These are phyloP conservation scores for Mycena kentingensis DNA, from an alignment of 768 basidiomycete genomes.

Conservation along the genomic window DNA sequence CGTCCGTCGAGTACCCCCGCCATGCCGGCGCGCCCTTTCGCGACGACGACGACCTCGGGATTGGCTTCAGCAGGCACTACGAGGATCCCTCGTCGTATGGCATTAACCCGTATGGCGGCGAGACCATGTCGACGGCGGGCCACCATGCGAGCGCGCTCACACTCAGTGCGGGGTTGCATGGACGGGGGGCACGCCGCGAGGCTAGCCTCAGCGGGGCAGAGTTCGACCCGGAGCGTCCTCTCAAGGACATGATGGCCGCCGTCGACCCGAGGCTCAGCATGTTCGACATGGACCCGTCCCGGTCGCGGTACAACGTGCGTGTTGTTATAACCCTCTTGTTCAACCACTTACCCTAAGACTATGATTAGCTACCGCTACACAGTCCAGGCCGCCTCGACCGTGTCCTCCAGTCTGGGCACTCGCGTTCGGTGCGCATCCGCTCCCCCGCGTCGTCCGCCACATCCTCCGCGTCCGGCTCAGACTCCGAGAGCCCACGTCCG, in stretches of 20 bases:
- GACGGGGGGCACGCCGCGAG: conserved; percentile 52
- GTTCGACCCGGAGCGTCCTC: conserved; percentile 82
- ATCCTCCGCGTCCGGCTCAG: conserved; percentile 54
- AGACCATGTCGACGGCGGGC: conserved; percentile 78
- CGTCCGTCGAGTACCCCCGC: conserved; percentile 70
- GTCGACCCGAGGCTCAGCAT: conserved; percentile 58
- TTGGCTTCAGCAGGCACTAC: conserved; percentile 60
- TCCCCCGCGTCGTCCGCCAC: conserved; percentile 50
- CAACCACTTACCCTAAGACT: conserved; percentile 5
- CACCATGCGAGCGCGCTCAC: conserved; percentile 92
- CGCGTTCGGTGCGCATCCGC: conserved; percentile 44
- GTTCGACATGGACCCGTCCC: conserved; percentile 55
- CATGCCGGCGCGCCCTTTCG: conserved; percentile 62
- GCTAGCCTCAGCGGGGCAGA: conserved; percentile 71
- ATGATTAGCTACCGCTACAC: conserved; percentile 58
- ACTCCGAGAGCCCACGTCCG: conserved; percentile 46
- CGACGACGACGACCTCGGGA: conserved; percentile 56
- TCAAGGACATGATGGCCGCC: conserved; percentile 71
- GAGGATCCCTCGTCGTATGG: conserved; percentile 62
- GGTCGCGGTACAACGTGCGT: conserved; percentile 52
- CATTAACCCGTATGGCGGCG: conserved; percentile 63
- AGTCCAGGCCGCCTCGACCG: conserved; percentile 64
- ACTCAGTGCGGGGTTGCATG: conserved; percentile 77
- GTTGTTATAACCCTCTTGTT: conserved; percentile 4
- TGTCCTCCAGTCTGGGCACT: conserved; percentile 56